A percentile compares a stretch with the other conserved stretches of the same genome.
These are phyloP conservation scores for Aspergillus fijiensis DNA, from an alignment of 2,329 filamentous ascomycete genomes.

Conservation along the genomic window DNA sequence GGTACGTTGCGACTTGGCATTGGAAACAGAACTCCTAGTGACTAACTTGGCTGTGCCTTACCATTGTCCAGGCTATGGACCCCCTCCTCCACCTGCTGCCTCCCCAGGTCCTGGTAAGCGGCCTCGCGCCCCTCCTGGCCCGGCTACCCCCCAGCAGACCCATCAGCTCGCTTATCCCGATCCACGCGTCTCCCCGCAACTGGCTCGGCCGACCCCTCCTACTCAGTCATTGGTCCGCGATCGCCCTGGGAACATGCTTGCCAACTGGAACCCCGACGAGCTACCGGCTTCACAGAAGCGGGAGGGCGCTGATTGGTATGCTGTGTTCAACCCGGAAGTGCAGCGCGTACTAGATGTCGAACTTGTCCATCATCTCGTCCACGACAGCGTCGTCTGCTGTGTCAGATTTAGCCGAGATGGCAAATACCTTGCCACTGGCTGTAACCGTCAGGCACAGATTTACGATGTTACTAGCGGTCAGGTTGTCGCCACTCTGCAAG, in stretches of 20 bases:
- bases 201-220: slow-evolving; percentile 76
- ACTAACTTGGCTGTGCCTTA: slow-evolving; percentile 51
- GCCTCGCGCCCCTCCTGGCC: slow-evolving; percentile 62
- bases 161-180: slow-evolving; percentile 84
- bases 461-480: slow-evolving; percentile 87
- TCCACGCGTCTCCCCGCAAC: slow-evolving; percentile 77
- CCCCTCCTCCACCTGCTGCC: slow-evolving; percentile 79
- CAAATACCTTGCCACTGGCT: slow-evolving; percentile 93
- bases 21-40: slow-evolving; percentile 30
- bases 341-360: slow-evolving; percentile 90
- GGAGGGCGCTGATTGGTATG: slow-evolving; percentile 89
- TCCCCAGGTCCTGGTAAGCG: slow-evolving; percentile 82
- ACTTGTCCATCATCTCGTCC: slow-evolving; percentile 84
- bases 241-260: slow-evolving; percentile 68
- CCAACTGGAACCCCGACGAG: slow-evolving; percentile 82
- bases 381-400: slow-evolving; percentile 97
- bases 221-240: slow-evolving; percentile 51
- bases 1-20: slow-evolving; percentile 47
- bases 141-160: slow-evolving; percentile 89
- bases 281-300: slow-evolving; percentile 86
- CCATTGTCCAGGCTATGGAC: slow-evolving; percentile 63
- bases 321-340: slow-evolving; percentile 91
- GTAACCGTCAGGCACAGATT: slow-evolving; percentile 98
- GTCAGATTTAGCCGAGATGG: slow-evolving; percentile 95
- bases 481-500: slow-evolving; percentile 86